Evolutionary conservation across 805 yeast genomes (phyloP), one percentile per base, ranked within the genome.

Genomic region (Scheffersomyces amazonensis): DNA sequence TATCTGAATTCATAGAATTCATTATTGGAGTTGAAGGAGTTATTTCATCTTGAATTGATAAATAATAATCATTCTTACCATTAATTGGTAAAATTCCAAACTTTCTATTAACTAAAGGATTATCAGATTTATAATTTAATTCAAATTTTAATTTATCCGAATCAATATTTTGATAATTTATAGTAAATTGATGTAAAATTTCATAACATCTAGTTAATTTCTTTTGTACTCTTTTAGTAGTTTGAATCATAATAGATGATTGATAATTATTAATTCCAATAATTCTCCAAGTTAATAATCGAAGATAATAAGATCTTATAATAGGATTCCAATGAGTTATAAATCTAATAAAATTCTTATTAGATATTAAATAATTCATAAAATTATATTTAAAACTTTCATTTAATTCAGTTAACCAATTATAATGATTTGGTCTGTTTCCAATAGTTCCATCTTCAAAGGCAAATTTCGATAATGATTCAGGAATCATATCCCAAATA

Each of bases 241-340:
- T 49, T 29, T 54, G 53, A 7, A 66, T 54, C 33, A 62, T 47
- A 16, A 47, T 45, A 1, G 70, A 59, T n/a, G 60, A 54, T 39
- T 64, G 68, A 44, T 49, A 58, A 47, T 65, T 66, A 45, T 67
- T 65, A 31, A 64, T 39, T 42, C 81, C 65, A 54, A 64, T 57
- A 31, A 82, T 58, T 44, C 87, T 74, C 84, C 91, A 87, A 34
- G 86, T 70, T 13, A 87, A 42, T 16, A 87, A 66, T 29, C 89
- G 66, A 34, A 76, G 67, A 55, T 80, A 87, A 50, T 80, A 84
- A 3, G 83, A 73, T 25, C 96, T 66, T 17, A 86, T 80, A 13
- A 87, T 58, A 3, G 95, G 89, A 50, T 80, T 76, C 87, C 95
- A 88, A 58, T 88, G 95, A 27, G 81, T 74, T 50, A 87, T 79